These are phyloP conservation scores for Cordia subcordata DNA, from an alignment of 257 asterid species.

Conservation along the genomic window DNA sequence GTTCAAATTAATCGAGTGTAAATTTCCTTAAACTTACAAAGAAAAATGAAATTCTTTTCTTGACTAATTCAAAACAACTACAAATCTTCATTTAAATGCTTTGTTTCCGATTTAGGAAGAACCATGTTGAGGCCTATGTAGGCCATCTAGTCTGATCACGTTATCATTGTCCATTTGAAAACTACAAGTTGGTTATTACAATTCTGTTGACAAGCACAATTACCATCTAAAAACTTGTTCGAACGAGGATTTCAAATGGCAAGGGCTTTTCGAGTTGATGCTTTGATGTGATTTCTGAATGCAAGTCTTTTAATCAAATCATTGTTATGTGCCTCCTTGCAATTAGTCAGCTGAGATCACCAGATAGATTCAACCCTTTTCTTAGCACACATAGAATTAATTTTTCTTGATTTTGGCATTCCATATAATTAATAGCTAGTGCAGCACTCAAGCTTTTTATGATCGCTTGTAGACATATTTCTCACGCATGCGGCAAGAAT, in stretches of 20 bases:
- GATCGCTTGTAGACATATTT: no score
- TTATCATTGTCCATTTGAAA: no score
- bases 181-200: no score
- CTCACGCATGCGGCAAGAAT: no score
- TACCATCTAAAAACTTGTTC: constrained; percentile 16
- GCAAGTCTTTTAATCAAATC: background rate
- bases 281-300: background rate
- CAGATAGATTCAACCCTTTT: background rate
- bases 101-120: constrained; percentile 36
- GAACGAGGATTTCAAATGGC: constrained; percentile 11
- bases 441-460: no score
- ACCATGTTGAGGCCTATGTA: background rate
- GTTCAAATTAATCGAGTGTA: no score
- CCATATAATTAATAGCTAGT: background rate
- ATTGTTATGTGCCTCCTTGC: background rate
- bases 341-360: background rate
- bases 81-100: constrained; percentile 9
- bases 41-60: no score
- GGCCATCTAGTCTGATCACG: constrained; percentile 14
- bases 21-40: no score
- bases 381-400: background rate
- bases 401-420: background rate
- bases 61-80: constrained; percentile 8
- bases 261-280: constrained; percentile 18
- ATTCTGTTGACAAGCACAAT: constrained; percentile 19